Evolutionary conservation across 2,329 filamentous ascomycete species (phyloP), one percentile per base, ranked within the genome.

Genomic region (Colletotrichum falcatum): DNA sequence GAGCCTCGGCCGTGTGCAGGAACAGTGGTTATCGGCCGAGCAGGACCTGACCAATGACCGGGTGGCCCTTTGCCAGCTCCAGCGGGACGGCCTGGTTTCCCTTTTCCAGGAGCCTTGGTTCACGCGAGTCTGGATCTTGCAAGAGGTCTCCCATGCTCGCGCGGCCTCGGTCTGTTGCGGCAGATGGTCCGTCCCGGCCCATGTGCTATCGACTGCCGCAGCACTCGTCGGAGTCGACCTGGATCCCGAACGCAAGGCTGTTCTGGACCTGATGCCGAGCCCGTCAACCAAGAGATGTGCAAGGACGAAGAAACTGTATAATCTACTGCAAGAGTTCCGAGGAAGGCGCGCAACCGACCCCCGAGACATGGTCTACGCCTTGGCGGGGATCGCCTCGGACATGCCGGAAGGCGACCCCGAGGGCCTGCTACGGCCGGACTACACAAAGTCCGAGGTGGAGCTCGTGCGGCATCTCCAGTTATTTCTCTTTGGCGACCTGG

Each of bases 91-190:
- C 1, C 37, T 70, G 8, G 1, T 20, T 18, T 46, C 14, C 0
- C 20, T 65, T 3, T 33, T 70, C 1, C 8, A 9, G 1, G 23
- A 63, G 16, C 12, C 28, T 1, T 70, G 63, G 67, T 66, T 66
- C 49, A 42, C 28, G 0, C 48, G 56, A 5, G n/a, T 70, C 23
- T 70, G 67, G 67, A 37, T 66, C 7, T 5, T 70, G 1, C 63
- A 66, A 23, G 67, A 70, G 39, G 67, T 51, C 0, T 46, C 28
- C 5, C 23, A 59, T 3, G 55, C 66, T 1, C 46, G 54, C 1
- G 18, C 33, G 14, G 66, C 55, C 11, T 33, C 26, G 2, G 14
- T 70, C 0, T 51, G 14, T 20, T 65, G 66, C 23, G 54, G 61
- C 0, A 44, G 26, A n/a, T 26, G 54, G 20, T 48, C 48, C n/a